phyloP scores from a whole-genome alignment of 2,329 filamentous ascomycete genomes.

The Chalaropsis thielavioides region DNA sequence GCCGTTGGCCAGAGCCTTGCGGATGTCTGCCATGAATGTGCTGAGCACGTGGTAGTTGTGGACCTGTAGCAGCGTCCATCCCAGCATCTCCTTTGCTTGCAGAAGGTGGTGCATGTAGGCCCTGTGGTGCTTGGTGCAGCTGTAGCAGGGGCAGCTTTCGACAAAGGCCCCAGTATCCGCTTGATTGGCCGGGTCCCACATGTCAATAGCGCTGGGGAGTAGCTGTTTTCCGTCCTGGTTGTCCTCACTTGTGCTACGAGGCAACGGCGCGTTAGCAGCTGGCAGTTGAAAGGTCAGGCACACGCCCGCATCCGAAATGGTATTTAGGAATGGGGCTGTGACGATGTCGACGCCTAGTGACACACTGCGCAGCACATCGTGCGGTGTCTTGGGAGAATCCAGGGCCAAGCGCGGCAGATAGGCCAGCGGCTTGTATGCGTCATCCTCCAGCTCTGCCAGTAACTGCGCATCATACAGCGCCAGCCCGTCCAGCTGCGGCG shows the following conservation, averaged over 20 bases:
- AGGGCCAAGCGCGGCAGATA: slow-evolving; percentile 61
- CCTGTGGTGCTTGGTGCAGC: slow-evolving; percentile 69
- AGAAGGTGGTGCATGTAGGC: slow-evolving; percentile 83
- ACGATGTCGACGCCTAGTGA: slow-evolving; percentile 67
- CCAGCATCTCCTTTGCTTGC: slow-evolving; percentile 87
- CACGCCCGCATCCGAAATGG: slow-evolving; percentile 68
- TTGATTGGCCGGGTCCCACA: slow-evolving; percentile 54
- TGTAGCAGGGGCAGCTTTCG: slow-evolving; percentile 59
- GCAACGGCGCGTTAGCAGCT: slow-evolving; percentile 20
- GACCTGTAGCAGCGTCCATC: slow-evolving; percentile 81
- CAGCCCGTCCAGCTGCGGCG: slow-evolving; percentile 46
- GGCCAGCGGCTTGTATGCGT: slow-evolving; percentile 33
- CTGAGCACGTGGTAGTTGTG: slow-evolving; percentile 71
- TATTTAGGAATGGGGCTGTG: slow-evolving; percentile 59
- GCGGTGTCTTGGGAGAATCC: slow-evolving; percentile 53
- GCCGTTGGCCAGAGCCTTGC: slow-evolving; percentile 46
- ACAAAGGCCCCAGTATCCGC: slow-evolving; percentile 48
- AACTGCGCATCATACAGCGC: slow-evolving; percentile 65
- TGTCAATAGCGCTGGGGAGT: slow-evolving; percentile 55
- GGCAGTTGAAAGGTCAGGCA: slow-evolving; percentile 70
- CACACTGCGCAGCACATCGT: slow-evolving; percentile 62
- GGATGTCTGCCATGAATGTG: slow-evolving; percentile 58
- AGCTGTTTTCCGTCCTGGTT: background rate
- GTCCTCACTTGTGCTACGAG: background rate
- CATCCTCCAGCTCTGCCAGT: slow-evolving; percentile 42